These are phyloP conservation scores for Simplicillium aogashimaense DNA, from an alignment of 2,329 filamentous ascomycete genomes.

Conservation along the genomic window DNA sequence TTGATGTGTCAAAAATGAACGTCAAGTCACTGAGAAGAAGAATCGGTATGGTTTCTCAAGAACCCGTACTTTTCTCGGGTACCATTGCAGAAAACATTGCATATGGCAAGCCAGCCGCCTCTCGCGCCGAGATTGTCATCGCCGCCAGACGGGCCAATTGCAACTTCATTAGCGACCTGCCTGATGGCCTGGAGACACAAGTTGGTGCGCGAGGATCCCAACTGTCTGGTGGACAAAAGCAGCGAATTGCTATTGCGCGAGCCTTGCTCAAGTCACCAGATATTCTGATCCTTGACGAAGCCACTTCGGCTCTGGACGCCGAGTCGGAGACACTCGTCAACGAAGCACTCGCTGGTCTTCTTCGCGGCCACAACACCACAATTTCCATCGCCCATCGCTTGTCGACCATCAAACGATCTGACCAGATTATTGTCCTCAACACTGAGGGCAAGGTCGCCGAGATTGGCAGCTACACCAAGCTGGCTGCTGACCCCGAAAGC, in stretches of 20 bases:
- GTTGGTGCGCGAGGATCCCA: slow-evolving; percentile 93
- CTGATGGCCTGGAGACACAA: slow-evolving; percentile 86
- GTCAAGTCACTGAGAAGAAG: slow-evolving; percentile 84
- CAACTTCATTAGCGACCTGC: slow-evolving; percentile 92
- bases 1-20: slow-evolving; percentile 78
- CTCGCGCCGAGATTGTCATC: slow-evolving; percentile 67
- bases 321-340: slow-evolving; percentile 97
- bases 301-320: slow-evolving; percentile 95
- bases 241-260: slow-evolving; percentile 92
- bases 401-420: slow-evolving; percentile 91
- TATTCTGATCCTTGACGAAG: slow-evolving; percentile 92
- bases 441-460: slow-evolving; percentile 84
- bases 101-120: slow-evolving; percentile 76
- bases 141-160: slow-evolving; percentile 92
- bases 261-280: slow-evolving; percentile 93
- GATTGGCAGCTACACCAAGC: slow-evolving; percentile 70
- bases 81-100: slow-evolving; percentile 83
- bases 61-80: slow-evolving; percentile 85
- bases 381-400: slow-evolving; percentile 95
- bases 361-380: slow-evolving; percentile 84
- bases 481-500: slow-evolving; percentile 64
- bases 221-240: slow-evolving; percentile 92
- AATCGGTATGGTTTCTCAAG: slow-evolving; percentile 91
- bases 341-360: slow-evolving; percentile 69
- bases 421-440: slow-evolving; percentile 86